phyloP scores from a whole-genome alignment of 2,329 filamentous ascomycete species.

The Metarhizium brunneum region DNA sequence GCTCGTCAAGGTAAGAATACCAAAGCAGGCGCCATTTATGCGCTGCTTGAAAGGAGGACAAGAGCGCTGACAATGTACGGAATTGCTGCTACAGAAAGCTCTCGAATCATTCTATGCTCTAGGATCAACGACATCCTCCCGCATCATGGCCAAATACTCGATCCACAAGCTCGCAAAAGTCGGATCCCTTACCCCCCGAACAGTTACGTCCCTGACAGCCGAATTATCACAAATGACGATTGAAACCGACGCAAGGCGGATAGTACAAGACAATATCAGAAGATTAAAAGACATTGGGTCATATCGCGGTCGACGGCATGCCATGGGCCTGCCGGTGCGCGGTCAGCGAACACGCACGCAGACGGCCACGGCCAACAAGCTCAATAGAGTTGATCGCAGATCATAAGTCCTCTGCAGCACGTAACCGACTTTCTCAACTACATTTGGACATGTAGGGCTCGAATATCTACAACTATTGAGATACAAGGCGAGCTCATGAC shows the following conservation, averaged over 20 bases:
- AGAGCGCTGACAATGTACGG: not conserved
- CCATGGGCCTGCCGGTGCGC: slow-evolving; percentile 82
- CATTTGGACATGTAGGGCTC: not conserved
- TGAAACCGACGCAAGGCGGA: slow-evolving; percentile 74
- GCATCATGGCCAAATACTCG: slow-evolving; percentile 78
- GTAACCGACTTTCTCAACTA: not conserved
- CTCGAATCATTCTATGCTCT: slow-evolving; percentile 84
- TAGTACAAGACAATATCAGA: slow-evolving; percentile 76
- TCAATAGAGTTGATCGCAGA: slow-evolving; percentile 46
- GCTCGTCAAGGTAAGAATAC: slow-evolving; percentile 63
- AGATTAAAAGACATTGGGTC: slow-evolving; percentile 84
- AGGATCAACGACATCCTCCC: slow-evolving; percentile 57
- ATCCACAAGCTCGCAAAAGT: slow-evolving; percentile 80
- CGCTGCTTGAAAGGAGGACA: not conserved
- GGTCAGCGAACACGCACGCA: slow-evolving; percentile 82
- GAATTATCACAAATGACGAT: slow-evolving; percentile 88
- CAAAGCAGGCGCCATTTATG: not conserved
- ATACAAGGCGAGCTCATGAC: not conserved
- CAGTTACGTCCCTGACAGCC: slow-evolving; percentile 71
- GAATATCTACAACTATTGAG: not conserved
- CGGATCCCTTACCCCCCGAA: slow-evolving; percentile 63
- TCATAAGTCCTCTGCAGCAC: slow-evolving; percentile 10
- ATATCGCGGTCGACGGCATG: slow-evolving; percentile 82
- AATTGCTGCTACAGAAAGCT: slow-evolving; percentile 41
- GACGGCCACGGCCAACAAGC: slow-evolving; percentile 49